Evolutionary conservation across 1,139 yeast species (phyloP).

Genomic region (Wickerhamomyces sp.): DNA sequence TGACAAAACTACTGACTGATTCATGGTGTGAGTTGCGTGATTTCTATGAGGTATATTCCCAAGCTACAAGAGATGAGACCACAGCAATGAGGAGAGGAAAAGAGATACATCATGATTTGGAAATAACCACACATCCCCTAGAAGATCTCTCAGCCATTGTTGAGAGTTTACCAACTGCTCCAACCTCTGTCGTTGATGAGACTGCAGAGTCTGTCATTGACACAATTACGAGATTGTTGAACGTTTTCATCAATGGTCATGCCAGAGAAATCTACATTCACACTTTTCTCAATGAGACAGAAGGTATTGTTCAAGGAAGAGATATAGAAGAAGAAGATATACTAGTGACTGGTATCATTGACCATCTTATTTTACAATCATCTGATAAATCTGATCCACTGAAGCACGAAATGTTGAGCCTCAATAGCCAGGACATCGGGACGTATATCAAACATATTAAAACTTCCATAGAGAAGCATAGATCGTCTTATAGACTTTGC

Average conservation of each 20-base stretch:
- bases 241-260: conserved; percentile 40
- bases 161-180: conserved; percentile 22
- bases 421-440: conserved; percentile 22
- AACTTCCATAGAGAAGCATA: conserved; percentile 21
- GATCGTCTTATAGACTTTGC: conserved; percentile 23
- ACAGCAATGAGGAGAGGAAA: conserved; percentile 37
- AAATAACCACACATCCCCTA: conserved; percentile 34
- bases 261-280: conserved; percentile 61
- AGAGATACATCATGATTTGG: conserved; percentile 38
- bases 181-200: conserved; percentile 19
- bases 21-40: conserved; percentile 51
- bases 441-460: conserved; percentile 21
- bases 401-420: conserved; percentile 26
- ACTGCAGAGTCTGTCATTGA: conserved; percentile 23
- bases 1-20: conserved; percentile 41
- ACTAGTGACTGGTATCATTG: conserved; percentile 60
- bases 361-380: conserved; percentile 33
- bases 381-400: conserved; percentile 21
- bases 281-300: conserved; percentile 38
- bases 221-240: conserved; percentile 30
- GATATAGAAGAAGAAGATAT: conserved; percentile 26
- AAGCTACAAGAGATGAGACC: conserved; percentile 29
- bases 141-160: conserved; percentile 24
- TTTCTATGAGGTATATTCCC: conserved; percentile 40
- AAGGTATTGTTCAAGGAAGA: conserved; percentile 24